phyloP scores from a whole-genome alignment of 2,329 filamentous ascomycete species.

The Exophiala calicioides region DNA sequence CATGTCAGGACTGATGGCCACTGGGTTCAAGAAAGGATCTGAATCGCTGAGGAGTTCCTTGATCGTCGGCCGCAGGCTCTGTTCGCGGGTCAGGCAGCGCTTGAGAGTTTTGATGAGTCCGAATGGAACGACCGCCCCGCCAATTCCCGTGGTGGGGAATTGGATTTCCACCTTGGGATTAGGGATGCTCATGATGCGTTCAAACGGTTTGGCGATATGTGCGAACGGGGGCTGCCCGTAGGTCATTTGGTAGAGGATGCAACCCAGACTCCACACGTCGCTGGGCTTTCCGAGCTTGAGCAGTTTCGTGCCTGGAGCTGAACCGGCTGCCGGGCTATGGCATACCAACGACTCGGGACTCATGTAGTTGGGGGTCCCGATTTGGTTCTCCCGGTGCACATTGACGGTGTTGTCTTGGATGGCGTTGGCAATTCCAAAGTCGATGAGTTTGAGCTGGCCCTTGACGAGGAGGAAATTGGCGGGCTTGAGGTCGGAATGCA shows the following conservation, averaged over 20 bases:
- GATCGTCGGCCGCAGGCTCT: constrained; percentile 58
- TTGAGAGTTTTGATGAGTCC: constrained; percentile 58
- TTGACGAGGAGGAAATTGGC: constrained; percentile 94
- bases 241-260: constrained; percentile 96
- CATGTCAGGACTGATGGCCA: constrained; percentile 59
- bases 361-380: constrained; percentile 99
- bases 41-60: constrained; percentile 56
- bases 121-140: constrained; percentile 54
- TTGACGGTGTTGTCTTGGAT: constrained; percentile 98
- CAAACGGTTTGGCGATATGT: constrained; percentile 84
- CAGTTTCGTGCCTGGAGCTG: constrained; percentile 61
- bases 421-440: constrained; percentile 97
- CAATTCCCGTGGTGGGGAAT: constrained; percentile 48
- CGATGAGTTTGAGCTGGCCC: constrained; percentile 89
- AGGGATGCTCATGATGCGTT: constrained; percentile 65
- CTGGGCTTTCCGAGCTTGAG: constrained; percentile 96
- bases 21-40: constrained; percentile 61
- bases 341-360: constrained; percentile 92
- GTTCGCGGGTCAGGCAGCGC: constrained; percentile 61
- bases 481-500: constrained; percentile 95
- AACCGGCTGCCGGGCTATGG: constrained; percentile 66
- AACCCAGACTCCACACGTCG: constrained; percentile 94
- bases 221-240: constrained; percentile 96
- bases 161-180: constrained; percentile 52
- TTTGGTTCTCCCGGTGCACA: constrained; percentile 90